These are phyloP conservation scores for Camellia granthamiana DNA, from an alignment of 148 eudicot species.

Conservation along the genomic window DNA sequence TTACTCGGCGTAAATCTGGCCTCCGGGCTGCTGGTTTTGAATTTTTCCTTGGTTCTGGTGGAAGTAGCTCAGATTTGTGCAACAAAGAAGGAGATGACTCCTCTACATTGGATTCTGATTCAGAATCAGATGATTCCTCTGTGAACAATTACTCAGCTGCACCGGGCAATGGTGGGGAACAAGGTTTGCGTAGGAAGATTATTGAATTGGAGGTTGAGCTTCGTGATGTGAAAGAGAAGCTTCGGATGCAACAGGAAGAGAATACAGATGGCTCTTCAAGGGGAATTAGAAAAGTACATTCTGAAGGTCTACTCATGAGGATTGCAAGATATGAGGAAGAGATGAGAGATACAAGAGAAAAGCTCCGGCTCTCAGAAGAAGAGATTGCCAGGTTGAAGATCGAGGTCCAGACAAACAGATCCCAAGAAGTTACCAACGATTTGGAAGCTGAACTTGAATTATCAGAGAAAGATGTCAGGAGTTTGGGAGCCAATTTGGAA, in stretches of 20 bases:
- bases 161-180: conserved; percentile 40
- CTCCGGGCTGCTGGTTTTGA: conserved; percentile 94
- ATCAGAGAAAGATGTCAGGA: conserved; percentile 16
- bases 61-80: conserved; percentile 52
- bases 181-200: conserved; percentile 44
- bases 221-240: conserved; percentile 50
- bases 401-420: conserved; percentile 45
- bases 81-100: conserved; percentile 67
- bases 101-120: conserved; percentile 68
- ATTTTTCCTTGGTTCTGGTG: conserved; percentile 67
- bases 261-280: conserved; percentile 32
- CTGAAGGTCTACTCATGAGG: conserved; percentile 32
- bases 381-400: conserved; percentile 52
- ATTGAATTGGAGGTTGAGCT: conserved; percentile 57
- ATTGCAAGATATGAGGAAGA: conserved; percentile 56
- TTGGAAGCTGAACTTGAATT: conserved; percentile 20
- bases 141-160: conserved; percentile 46
- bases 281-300: conserved; percentile 32
- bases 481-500: conserved; percentile 12
- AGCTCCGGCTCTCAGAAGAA: conserved; percentile 46
- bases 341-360: conserved; percentile 40
- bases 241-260: conserved; percentile 38
- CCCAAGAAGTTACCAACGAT: conserved; percentile 17
- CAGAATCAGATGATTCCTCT: conserved; percentile 80
- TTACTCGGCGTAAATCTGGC: conserved; percentile 48